A percentile compares a stretch with the other conserved stretches of the same genome.
phyloP scores from a whole-genome alignment of 139 green algal genomes.

The Chlamydomonas schloesseri region DNA sequence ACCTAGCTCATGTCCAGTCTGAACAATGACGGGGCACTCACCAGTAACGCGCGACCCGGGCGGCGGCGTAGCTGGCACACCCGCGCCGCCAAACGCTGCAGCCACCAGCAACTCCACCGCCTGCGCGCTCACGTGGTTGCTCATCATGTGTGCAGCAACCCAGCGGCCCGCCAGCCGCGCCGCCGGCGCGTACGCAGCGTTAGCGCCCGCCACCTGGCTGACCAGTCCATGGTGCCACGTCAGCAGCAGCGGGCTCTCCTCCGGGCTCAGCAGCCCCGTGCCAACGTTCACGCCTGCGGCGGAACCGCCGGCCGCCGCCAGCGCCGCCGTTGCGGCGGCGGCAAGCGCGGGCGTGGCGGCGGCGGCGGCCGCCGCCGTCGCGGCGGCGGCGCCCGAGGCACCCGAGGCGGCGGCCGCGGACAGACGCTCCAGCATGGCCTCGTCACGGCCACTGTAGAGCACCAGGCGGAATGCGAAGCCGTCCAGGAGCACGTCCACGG shows the following conservation, averaged over 20 bases:
- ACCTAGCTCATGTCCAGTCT: too few relatives aligned
- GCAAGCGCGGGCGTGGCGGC: not conserved
- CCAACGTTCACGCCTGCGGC: not conserved
- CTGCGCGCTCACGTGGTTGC: constrained; percentile 68
- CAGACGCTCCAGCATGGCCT: constrained; percentile 45
- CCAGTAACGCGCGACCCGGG: constrained; percentile 59
- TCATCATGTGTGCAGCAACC: constrained; percentile 75
- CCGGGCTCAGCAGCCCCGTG: not conserved
- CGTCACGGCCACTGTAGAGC: constrained; percentile 72
- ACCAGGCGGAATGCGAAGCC: constrained; percentile 84
- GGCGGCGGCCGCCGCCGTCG: not conserved
- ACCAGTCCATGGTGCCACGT: constrained; percentile 80
- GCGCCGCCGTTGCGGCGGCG: not conserved
- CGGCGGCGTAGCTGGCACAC: not conserved
- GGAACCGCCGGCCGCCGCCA: not conserved
- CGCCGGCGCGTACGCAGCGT: constrained; percentile 69
- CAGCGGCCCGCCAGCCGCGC: constrained; percentile 75
- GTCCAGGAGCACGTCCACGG: constrained; percentile 79
- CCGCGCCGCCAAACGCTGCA: constrained; percentile 59
- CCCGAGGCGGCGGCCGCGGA: too few relatives aligned
- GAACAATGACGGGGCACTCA: constrained; percentile 29
- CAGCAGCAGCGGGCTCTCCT: constrained; percentile 54
- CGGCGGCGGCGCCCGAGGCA: not conserved
- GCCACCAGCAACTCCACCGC: constrained; percentile 80
- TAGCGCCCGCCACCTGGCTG: constrained; percentile 38